Conservation (phyloP, 805 yeast genomes). For the Pichia gijzeniarum region DNA sequence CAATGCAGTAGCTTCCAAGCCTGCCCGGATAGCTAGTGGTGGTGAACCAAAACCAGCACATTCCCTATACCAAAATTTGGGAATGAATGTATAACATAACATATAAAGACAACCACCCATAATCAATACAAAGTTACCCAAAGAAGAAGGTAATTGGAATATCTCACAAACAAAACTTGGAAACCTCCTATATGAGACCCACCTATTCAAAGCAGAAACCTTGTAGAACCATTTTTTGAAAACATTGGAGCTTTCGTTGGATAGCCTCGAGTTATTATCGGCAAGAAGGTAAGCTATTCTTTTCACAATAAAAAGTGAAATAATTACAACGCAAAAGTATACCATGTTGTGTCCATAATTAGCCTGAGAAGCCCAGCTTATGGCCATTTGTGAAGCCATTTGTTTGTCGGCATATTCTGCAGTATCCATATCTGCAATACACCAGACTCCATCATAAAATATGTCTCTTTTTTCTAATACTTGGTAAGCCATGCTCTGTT, state of each 20-base stretch:
- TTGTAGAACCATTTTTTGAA: constrained; percentile 15
- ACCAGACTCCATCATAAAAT: constrained; percentile 14
- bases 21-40: constrained; percentile 50
- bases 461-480: constrained; percentile 1
- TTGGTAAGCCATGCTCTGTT: background rate
- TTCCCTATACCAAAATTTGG: constrained; percentile 45
- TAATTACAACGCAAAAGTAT: constrained; percentile 35
- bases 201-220: constrained; percentile 27
- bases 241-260: constrained; percentile 3
- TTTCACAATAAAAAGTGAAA: constrained; percentile 32
- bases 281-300: constrained; percentile 14
- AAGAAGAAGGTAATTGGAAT: constrained; percentile 34
- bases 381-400: constrained; percentile 28
- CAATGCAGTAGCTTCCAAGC: constrained; percentile 43
- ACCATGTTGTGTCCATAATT: constrained; percentile 34
- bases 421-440: constrained; percentile 16
- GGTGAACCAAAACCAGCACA: constrained; percentile 54
- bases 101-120: constrained; percentile 30
- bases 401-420: constrained; percentile 20
- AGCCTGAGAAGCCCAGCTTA: constrained; percentile 25
- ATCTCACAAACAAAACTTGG: constrained; percentile 29
- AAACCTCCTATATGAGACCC: constrained; percentile 28
- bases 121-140: constrained; percentile 32
- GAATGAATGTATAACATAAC: constrained; percentile 32
- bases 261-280: constrained; percentile 11